These are phyloP conservation scores for Apiospora pterosperma DNA, from an alignment of 2,329 filamentous ascomycete species.

Conservation along the genomic window DNA sequence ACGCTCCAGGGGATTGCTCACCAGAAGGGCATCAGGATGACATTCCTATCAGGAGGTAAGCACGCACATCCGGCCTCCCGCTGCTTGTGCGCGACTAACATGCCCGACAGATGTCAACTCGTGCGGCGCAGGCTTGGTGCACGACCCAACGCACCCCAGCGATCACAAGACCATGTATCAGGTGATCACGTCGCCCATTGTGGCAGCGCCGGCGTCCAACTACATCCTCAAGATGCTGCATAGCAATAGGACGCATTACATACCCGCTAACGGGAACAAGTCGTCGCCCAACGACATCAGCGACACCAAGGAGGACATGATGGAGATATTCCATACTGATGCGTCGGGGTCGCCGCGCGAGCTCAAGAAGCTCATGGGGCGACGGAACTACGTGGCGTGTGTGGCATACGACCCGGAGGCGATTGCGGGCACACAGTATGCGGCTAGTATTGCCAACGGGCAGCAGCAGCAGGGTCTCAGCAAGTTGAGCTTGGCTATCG, in stretches of 20 bases:
- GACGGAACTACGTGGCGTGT: slow-evolving; percentile 88
- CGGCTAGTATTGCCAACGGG: slow-evolving; percentile 22
- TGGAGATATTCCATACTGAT: slow-evolving; percentile 98
- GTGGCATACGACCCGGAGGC: slow-evolving; percentile 92
- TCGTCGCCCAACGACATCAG: slow-evolving; percentile 65
- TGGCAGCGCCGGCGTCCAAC: slow-evolving; percentile 78
- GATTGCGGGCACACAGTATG: slow-evolving; percentile 38
- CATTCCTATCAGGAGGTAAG: slow-evolving; percentile 85
- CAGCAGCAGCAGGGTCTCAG: slow-evolving; percentile 45
- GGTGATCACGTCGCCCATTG: slow-evolving; percentile 87
- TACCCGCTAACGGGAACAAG: slow-evolving; percentile 81
- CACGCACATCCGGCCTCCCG: slow-evolving; percentile 4
- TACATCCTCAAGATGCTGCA: slow-evolving; percentile 95
- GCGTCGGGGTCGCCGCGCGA: slow-evolving; percentile 80
- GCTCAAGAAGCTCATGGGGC: slow-evolving; percentile 87
- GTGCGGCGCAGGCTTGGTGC: slow-evolving; percentile 87
- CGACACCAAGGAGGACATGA: slow-evolving; percentile 99
- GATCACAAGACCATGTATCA: slow-evolving; percentile 99
- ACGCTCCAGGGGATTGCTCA: slow-evolving; percentile 94
- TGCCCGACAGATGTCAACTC: slow-evolving; percentile 68
- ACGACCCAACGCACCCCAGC: slow-evolving; percentile 85
- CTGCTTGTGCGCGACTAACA: slow-evolving; percentile 14
- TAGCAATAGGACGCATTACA: slow-evolving; percentile 87
- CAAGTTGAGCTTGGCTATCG: slow-evolving; percentile 83
- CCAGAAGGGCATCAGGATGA: slow-evolving; percentile 95